Evolutionary conservation across 148 eudicot genomes (phyloP).

Genomic region (Arbutus unedo): DNA sequence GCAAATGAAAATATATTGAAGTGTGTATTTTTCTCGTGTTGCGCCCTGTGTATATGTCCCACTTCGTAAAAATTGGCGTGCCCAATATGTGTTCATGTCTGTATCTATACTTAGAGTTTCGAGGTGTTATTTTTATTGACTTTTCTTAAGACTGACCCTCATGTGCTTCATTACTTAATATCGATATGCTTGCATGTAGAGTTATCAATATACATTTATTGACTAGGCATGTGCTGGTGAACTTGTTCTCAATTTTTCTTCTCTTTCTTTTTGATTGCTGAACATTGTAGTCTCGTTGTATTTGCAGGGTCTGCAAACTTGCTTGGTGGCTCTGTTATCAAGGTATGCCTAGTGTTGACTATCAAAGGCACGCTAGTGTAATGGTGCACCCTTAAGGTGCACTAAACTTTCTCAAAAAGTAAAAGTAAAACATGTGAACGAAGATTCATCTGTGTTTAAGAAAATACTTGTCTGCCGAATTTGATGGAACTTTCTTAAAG

Average conservation of each 20-base stretch:
- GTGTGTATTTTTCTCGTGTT: too few relatives aligned
- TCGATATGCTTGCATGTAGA: background rate
- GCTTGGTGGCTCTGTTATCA: conserved; percentile 84
- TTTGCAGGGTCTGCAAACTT: conserved; percentile 93
- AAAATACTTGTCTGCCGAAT: background rate
- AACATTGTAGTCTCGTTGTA: conserved; percentile 14
- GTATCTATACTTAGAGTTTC: background rate
- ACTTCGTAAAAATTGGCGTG: too few relatives aligned
- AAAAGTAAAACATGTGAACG: background rate
- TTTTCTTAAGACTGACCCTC: background rate
- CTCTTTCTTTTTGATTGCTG: conserved; percentile 11
- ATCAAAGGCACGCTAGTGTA: background rate
- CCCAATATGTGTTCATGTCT: background rate
- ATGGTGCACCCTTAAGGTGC: background rate
- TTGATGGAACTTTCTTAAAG: background rate
- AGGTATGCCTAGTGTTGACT: conserved; percentile 47
- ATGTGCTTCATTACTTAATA: background rate
- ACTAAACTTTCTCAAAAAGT: background rate
- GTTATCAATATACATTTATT: background rate
- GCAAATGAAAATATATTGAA: too few relatives aligned
- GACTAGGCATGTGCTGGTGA: conserved; percentile 9
- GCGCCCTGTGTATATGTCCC: too few relatives aligned
- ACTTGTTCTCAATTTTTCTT: conserved; percentile 7
- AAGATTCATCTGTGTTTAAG: background rate
- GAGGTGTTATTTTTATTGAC: background rate